phyloP scores from a whole-genome alignment of 2,329 filamentous ascomycete species.

The Cercospora sp. region DNA sequence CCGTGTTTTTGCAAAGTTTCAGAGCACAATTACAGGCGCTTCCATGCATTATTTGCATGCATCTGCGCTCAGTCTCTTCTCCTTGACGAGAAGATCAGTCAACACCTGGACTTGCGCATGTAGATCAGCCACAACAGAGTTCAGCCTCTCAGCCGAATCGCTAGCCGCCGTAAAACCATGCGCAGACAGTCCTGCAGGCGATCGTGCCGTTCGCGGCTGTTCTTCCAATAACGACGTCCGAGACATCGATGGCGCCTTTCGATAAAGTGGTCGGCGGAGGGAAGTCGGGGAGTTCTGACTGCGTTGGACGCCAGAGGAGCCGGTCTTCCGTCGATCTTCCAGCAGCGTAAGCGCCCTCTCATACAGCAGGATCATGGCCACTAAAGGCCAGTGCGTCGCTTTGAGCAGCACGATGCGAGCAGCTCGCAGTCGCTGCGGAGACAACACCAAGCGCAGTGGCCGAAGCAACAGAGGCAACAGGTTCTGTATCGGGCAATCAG shows the following conservation, averaged over 20 bases:
- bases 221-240: constrained; percentile 23
- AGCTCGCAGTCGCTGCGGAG: constrained; percentile 63
- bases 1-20: constrained; percentile 9
- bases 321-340: constrained; percentile 21
- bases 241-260: constrained; percentile 21
- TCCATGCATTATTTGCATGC: constrained; percentile 10
- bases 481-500: constrained; percentile 53
- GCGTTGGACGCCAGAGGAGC: constrained; percentile 19
- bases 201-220: constrained; percentile 24
- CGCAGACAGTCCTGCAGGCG: constrained; percentile 19
- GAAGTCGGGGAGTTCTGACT: constrained; percentile 22
- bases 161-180: constrained; percentile 7
- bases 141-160: constrained; percentile 23
- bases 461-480: constrained; percentile 72
- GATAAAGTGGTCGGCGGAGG: constrained; percentile 25
- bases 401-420: constrained; percentile 61
- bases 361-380: constrained; percentile 68
- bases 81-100: constrained; percentile 21
- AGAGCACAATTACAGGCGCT: constrained; percentile 11
- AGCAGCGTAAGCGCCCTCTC: constrained; percentile 49
- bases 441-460: constrained; percentile 68
- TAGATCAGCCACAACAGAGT: constrained; percentile 28
- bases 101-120: constrained; percentile 26
- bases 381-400: constrained; percentile 65
- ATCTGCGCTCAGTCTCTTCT: constrained; percentile 11